Conservation (phyloP, 352 stramenopile genomes). For the Phytophthora podocarpi region DNA sequence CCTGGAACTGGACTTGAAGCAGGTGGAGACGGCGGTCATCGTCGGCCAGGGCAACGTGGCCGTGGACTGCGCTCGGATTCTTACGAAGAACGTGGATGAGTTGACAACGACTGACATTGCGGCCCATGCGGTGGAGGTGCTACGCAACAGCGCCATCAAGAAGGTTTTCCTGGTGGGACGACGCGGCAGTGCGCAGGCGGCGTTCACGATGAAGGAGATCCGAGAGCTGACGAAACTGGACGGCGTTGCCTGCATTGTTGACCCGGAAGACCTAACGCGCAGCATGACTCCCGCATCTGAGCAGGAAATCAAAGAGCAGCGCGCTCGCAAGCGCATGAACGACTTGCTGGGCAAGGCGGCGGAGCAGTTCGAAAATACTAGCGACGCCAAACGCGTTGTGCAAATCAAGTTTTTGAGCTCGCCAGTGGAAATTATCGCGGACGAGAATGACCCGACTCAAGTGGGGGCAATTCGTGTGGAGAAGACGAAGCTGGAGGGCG, state of each 20-base stretch:
- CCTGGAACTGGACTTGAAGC: slow-evolving; percentile 64
- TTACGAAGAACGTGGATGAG: slow-evolving; percentile 91
- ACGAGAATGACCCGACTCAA: slow-evolving; percentile 45
- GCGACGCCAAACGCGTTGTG: slow-evolving; percentile 48
- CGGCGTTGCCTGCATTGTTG: slow-evolving; percentile 83
- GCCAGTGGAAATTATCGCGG: slow-evolving; percentile 74
- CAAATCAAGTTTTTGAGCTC: slow-evolving; percentile 93
- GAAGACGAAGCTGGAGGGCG: slow-evolving; percentile 88
- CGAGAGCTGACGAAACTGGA: slow-evolving; percentile 89
- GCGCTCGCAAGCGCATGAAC: slow-evolving; percentile 86
- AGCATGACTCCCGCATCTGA: slow-evolving; percentile 85
- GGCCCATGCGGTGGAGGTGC: slow-evolving; percentile 83
- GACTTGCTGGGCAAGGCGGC: slow-evolving; percentile 77
- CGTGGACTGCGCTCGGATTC: slow-evolving; percentile 95
- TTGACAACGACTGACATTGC: slow-evolving; percentile 94
- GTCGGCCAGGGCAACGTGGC: slow-evolving; percentile 98
- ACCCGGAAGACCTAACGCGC: slow-evolving; percentile 87
- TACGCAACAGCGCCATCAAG: slow-evolving; percentile 77
- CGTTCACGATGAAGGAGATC: slow-evolving; percentile 98
- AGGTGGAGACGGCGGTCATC: slow-evolving; percentile 89
- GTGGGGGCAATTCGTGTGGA: slow-evolving; percentile 87
- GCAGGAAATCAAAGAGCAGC: slow-evolving; percentile 87
- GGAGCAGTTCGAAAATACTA: slow-evolving; percentile 33
- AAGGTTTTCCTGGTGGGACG: slow-evolving; percentile 93
- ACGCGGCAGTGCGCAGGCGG: slow-evolving; percentile 94